A percentile compares a stretch with the other conserved stretches of the same genome.
phyloP scores from a whole-genome alignment of 768 basidiomycete species.

The Lyophyllum atratum region DNA sequence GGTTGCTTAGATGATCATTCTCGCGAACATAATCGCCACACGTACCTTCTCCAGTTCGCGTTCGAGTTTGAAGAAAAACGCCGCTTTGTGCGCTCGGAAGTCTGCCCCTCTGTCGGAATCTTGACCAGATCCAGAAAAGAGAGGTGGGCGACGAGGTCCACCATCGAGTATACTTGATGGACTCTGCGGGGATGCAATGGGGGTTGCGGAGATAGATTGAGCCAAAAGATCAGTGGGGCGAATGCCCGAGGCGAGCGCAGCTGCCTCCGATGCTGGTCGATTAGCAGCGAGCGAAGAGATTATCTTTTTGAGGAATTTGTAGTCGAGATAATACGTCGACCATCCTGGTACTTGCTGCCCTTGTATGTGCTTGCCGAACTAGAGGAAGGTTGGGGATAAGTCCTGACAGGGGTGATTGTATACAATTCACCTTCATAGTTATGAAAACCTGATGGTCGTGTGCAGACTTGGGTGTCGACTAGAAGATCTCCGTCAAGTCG shows the following conservation, averaged over 20 bases:
- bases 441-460: constrained; percentile 12
- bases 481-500: constrained; percentile 11
- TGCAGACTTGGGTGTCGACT: constrained; percentile 6
- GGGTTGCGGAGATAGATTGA: constrained; percentile 24
- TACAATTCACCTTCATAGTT: constrained; percentile 23
- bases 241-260: constrained; percentile 79
- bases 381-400: constrained; percentile 12
- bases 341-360: constrained; percentile 96
- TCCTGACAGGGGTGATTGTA: constrained; percentile 12
- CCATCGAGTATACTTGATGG: constrained; percentile 35
- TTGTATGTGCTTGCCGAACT: constrained; percentile 99
- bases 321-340: constrained; percentile 94
- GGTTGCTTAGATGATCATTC: constrained; percentile 3
- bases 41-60: constrained; percentile 93
- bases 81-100: constrained; percentile 93
- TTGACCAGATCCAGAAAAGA: constrained; percentile 61
- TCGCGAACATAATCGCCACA: constrained; percentile 15
- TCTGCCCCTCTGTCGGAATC: constrained; percentile 79
- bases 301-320: constrained; percentile 98
- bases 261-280: constrained; percentile 88
- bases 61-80: constrained; percentile 99
- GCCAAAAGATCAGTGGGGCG: constrained; percentile 61
- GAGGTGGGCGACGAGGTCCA: constrained; percentile 52
- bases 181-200: constrained; percentile 30
- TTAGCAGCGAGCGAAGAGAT: constrained; percentile 93